These are phyloP conservation scores for Lactarius psammicola DNA, from an alignment of 768 basidiomycete species.

Conservation along the genomic window DNA sequence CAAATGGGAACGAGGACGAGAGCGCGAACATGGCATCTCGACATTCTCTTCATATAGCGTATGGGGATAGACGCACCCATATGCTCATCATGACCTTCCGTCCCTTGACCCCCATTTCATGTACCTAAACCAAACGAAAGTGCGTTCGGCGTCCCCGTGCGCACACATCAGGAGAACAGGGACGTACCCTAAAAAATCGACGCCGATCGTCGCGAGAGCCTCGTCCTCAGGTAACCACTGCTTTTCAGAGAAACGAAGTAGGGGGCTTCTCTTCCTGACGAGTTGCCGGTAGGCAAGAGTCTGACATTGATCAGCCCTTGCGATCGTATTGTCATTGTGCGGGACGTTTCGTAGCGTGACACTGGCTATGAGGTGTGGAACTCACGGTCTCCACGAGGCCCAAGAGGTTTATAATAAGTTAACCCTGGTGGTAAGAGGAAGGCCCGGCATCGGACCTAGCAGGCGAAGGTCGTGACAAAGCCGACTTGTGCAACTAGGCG, in stretches of 20 bases:
- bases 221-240: constrained; percentile 93
- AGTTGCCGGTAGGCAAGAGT: constrained; percentile 81
- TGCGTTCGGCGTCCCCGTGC: neutral
- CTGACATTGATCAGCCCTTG: constrained; percentile 60
- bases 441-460: neutral
- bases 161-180: neutral
- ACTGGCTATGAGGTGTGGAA: neutral
- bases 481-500: no score
- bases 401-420: neutral
- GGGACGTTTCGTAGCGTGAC: neutral
- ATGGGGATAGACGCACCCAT: constrained; percentile 65
- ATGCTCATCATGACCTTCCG: constrained; percentile 91
- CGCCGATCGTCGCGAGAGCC: constrained; percentile 79
- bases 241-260: constrained; percentile 95
- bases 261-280: constrained; percentile 84
- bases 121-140: constrained; percentile 51
- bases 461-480: no score
- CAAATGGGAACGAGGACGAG: no score
- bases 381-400: neutral
- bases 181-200: constrained; percentile 75
- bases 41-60: no score
- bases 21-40: no score
- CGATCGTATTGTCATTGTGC: neutral
- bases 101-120: constrained; percentile 82
- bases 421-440: neutral